Conservation (phyloP, 495 filamentous ascomycete genomes). For the Penicillium odoratum region DNA sequence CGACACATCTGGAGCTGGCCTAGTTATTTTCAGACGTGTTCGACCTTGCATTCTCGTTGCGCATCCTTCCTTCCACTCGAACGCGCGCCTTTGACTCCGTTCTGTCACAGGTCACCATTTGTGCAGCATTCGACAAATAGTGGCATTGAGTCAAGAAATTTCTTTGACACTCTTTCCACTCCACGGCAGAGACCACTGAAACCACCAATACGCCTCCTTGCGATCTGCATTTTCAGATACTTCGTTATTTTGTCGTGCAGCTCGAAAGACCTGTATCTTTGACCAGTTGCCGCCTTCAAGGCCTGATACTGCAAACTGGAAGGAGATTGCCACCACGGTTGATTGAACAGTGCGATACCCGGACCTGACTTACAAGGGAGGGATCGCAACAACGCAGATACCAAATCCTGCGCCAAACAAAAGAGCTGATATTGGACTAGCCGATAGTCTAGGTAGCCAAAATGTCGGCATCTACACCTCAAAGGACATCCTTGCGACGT, state of each 20-base stretch:
- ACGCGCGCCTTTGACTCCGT: constrained; percentile 13
- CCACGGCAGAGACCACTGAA: background rate
- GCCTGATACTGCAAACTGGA: background rate
- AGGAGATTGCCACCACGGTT: background rate
- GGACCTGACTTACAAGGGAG: constrained; percentile 3
- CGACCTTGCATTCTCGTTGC: constrained; percentile 12
- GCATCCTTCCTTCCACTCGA: constrained; percentile 19
- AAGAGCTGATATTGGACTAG: background rate
- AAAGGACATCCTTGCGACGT: constrained; percentile 31
- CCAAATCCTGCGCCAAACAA: background rate
- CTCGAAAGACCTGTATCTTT: background rate
- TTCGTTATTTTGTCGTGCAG: background rate
- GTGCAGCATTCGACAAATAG: background rate
- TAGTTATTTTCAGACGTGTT: background rate
- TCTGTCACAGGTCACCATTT: constrained; percentile 1
- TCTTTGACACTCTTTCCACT: background rate
- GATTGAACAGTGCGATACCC: background rate
- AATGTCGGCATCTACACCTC: constrained; percentile 30
- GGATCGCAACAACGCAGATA: background rate
- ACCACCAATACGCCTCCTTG: background rate
- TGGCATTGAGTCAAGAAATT: background rate
- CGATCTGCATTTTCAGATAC: background rate
- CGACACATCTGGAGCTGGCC: background rate
- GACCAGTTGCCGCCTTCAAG: no score
- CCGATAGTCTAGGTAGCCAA: constrained; percentile 4